Percentiles rank a stretch among this genome's conserved stretches.
These are phyloP conservation scores for Pseudomicrostroma phylloplanum DNA, from an alignment of 1,284 basidiomycete genomes.

Conservation along the genomic window DNA sequence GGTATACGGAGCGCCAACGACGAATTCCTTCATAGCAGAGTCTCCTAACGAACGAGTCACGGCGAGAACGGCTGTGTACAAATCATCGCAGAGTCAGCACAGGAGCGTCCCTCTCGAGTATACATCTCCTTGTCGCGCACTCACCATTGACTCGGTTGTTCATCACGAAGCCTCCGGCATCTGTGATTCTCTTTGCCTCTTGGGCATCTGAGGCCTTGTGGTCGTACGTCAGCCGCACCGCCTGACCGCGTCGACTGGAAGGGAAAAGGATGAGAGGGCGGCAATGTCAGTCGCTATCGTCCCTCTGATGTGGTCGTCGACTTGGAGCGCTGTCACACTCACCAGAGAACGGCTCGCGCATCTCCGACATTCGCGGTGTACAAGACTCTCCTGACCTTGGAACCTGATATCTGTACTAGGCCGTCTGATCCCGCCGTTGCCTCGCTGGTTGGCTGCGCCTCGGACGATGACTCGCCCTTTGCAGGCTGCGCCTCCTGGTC, in stretches of 20 bases:
- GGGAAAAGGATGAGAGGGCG: neutral
- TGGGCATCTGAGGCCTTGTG: constrained; percentile 97
- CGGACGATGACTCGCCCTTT: neutral
- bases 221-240: constrained; percentile 90
- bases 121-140: neutral
- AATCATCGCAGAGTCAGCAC: too few relatives aligned
- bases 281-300: neutral
- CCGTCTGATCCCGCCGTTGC: constrained; percentile 9
- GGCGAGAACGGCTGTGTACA: constrained; percentile 63
- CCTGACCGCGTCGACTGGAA: constrained; percentile 68
- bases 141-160: constrained; percentile 87
- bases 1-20: constrained; percentile 94
- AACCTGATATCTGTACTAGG: constrained; percentile 10
- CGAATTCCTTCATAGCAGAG: constrained; percentile 98
- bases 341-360: constrained; percentile 76
- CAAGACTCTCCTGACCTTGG: constrained; percentile 64
- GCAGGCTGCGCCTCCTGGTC: neutral
- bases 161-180: constrained; percentile 97
- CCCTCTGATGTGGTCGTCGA: neutral
- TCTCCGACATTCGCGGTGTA: constrained; percentile 97
- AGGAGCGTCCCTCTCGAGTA: neutral
- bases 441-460: neutral
- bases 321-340: constrained; percentile 10
- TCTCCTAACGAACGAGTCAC: constrained; percentile 95
- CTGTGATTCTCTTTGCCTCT: constrained; percentile 93